Evolutionary conservation across 495 filamentous ascomycete species (phyloP), one percentile per base, ranked within the genome.

Genomic region (Pyrenula massariospora): DNA sequence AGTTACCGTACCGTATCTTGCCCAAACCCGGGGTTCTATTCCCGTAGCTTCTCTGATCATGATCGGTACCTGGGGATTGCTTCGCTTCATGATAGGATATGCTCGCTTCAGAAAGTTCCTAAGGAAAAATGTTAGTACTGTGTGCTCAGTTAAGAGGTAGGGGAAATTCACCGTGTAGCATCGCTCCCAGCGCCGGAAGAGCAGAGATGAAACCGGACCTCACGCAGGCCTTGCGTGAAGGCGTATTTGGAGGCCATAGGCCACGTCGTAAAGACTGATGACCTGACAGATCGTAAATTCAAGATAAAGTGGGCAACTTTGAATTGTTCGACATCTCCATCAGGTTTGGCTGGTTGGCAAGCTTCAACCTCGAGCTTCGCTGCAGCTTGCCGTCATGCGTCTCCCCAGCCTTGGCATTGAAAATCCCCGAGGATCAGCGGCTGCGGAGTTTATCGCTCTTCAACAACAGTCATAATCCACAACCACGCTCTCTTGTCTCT

Each of bases 31-130:
- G 48, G 93, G 92, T 66, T 87, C 71, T 48, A 83, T 87, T 59
- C 84, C 89, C 53, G 79, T 68, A 25, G 94, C 93, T 73, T 98
- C 94, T 60, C 93, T 87, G 54, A 98, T 80, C 77, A 98, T 74
- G 71, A 98, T 97, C 52, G 93, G 93, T 48, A 82, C 95, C 69
- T 89, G 73, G 10, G 93, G 93, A 74, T 98, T 97, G 77, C 93
- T 85, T 80, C 95, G 94, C 82, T 98, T 98, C 92, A 98, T 97
- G 62, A 88, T 91, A 3, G 93, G 94, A 73, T 98, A 98, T 56
- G 91, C 88, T 69, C 87, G 83, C 57, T 84, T 84, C 53, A 98
- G 77, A 78, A 98, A 98, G 12, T 86, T 82, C 70, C 93, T 98
- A 11, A 55, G 11, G 31, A 19, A 47, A 1, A 22, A 55, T 21